These are phyloP conservation scores for Plasmopara viticola DNA, from an alignment of 352 stramenopile genomes.

Conservation along the genomic window DNA sequence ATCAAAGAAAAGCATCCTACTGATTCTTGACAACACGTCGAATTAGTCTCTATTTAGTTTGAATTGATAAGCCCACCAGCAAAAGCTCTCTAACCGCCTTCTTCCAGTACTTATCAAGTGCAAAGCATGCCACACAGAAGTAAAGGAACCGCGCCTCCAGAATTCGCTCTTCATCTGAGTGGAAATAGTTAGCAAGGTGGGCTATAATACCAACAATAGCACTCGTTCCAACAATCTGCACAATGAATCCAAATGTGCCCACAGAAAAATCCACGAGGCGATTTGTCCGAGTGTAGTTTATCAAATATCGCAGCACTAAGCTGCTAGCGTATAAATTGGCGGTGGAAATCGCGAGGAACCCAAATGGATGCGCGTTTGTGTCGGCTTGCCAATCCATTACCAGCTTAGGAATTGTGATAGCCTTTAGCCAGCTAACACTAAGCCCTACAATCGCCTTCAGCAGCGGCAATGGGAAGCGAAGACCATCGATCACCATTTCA, in stretches of 20 bases:
- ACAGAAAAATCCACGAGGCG: slow-evolving; percentile 34
- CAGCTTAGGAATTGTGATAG: slow-evolving; percentile 59
- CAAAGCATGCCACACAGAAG: slow-evolving; percentile 61
- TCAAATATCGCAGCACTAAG: slow-evolving; percentile 46
- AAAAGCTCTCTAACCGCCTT: slow-evolving; percentile 35
- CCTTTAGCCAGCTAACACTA: slow-evolving; percentile 69
- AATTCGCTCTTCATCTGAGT: slow-evolving; percentile 36
- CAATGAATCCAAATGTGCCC: slow-evolving; percentile 31
- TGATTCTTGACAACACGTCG: no score
- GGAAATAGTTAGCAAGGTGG: slow-evolving; percentile 55
- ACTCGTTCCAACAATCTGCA: slow-evolving; percentile 38
- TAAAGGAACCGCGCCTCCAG: slow-evolving; percentile 51
- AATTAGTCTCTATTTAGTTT: no score
- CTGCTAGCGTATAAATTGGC: slow-evolving; percentile 71
- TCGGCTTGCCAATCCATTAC: slow-evolving; percentile 52
- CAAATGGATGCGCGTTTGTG: slow-evolving; percentile 39
- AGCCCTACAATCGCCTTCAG: slow-evolving; percentile 48
- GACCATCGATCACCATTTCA: slow-evolving; percentile 29
- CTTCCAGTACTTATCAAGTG: slow-evolving; percentile 71
- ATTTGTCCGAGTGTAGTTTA: slow-evolving; percentile 36
- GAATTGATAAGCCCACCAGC: slow-evolving; percentile 9
- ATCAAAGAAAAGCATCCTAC: no score
- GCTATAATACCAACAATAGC: slow-evolving; percentile 44
- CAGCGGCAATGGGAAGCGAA: slow-evolving; percentile 36
- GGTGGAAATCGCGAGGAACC: slow-evolving; percentile 56